Percentiles rank a stretch among this genome's conserved stretches.
Evolutionary conservation across 208 protist genomes (phyloP).

Genomic region (Wallacemonas sp.): DNA sequence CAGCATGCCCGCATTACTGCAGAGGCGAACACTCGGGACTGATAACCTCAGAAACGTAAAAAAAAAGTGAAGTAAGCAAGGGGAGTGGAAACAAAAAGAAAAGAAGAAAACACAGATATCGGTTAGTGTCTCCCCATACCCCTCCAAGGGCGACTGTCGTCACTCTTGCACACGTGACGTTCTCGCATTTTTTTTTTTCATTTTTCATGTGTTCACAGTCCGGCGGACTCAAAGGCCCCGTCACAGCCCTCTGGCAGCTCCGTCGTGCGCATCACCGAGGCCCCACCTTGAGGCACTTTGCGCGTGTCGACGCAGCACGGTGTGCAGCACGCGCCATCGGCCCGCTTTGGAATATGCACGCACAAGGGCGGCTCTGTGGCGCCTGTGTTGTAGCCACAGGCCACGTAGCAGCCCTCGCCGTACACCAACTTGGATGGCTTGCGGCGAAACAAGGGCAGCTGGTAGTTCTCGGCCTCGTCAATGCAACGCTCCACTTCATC

Average conservation of each 20-base stretch:
- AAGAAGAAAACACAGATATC: no score
- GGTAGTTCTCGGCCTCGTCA: conserved; percentile 18
- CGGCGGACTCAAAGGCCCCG: not conserved
- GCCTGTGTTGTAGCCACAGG: not conserved
- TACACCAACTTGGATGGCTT: conserved; percentile 20
- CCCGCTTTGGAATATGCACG: not conserved
- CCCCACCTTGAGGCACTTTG: not conserved
- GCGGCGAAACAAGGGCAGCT: conserved; percentile 27
- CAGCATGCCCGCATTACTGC: no score
- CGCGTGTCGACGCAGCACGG: not conserved
- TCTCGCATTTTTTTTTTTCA: not conserved
- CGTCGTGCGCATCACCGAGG: not conserved
- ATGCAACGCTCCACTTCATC: conserved; percentile 28
- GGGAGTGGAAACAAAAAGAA: no score
- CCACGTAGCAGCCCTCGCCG: conserved; percentile 25
- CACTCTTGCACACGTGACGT: no score
- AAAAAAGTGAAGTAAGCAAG: no score
- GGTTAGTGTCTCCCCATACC: no score
- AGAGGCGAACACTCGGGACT: no score
- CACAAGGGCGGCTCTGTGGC: not conserved
- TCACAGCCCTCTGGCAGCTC: not conserved
- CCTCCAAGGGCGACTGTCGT: no score
- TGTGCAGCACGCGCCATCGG: not conserved
- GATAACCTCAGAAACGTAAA: no score
- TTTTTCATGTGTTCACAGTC: not conserved